These are phyloP conservation scores for Dendrobium nobile DNA, from an alignment of 106 monocot genomes.

Conservation along the genomic window DNA sequence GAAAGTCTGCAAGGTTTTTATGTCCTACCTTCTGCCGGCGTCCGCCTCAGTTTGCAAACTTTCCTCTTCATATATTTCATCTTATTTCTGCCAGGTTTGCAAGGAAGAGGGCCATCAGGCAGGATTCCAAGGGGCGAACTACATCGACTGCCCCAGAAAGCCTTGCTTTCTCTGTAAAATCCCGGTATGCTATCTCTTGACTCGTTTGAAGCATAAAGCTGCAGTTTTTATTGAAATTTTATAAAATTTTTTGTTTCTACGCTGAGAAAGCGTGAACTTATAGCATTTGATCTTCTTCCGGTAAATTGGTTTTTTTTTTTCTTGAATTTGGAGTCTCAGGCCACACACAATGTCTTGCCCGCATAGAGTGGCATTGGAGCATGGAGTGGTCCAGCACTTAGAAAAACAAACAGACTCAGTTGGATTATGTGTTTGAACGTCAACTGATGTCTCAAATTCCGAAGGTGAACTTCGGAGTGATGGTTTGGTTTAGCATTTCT, in stretches of 20 bases:
- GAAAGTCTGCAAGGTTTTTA: conserved; percentile 73
- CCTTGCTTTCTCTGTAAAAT: conserved; percentile 93
- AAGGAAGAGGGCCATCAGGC: conserved; percentile 72
- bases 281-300: background rate
- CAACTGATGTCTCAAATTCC: conserved; percentile 48
- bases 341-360: conserved; percentile 92
- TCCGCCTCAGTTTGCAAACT: background rate
- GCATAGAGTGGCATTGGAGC: conserved; percentile 65
- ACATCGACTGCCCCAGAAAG: conserved; percentile 88
- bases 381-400: conserved; percentile 49
- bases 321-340: conserved; percentile 27
- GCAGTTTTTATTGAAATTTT: background rate
- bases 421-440: conserved; percentile 73
- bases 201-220: background rate
- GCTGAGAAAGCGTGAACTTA: too few species aligned
- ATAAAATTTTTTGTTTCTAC: background rate
- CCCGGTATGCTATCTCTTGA: conserved; percentile 36
- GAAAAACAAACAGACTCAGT: conserved; percentile 36
- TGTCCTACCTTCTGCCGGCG: background rate
- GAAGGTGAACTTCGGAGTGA: conserved; percentile 29
- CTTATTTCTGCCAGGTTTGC: conserved; percentile 47
- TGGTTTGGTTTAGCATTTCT: background rate
- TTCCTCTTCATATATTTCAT: background rate
- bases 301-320: background rate
- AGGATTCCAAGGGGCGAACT: conserved; percentile 77